These are phyloP conservation scores for Aspergillus leporis DNA, from an alignment of 495 filamentous ascomycete genomes.

Conservation along the genomic window DNA sequence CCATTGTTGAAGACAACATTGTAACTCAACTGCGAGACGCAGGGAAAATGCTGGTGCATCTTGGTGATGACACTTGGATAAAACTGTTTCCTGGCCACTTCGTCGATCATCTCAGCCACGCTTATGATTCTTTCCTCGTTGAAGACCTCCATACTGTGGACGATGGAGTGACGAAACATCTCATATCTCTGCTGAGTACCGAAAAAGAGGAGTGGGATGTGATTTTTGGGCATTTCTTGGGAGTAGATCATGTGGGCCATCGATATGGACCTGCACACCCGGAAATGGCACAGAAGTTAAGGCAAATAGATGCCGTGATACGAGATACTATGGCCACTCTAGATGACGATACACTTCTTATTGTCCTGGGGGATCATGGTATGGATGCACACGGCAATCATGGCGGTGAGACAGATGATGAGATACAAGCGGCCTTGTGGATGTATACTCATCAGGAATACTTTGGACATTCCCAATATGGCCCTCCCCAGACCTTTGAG, in stretches of 20 bases:
- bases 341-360: slow-evolving; percentile 82
- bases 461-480: background rate
- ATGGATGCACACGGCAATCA: slow-evolving; percentile 97
- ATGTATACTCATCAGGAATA: slow-evolving; percentile 68
- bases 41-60: slow-evolving; percentile 80
- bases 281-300: slow-evolving; percentile 83
- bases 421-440: slow-evolving; percentile 92
- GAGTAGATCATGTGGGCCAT: slow-evolving; percentile 95
- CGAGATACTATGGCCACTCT: slow-evolving; percentile 64
- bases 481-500: background rate
- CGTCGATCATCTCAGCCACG: slow-evolving; percentile 71
- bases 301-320: slow-evolving; percentile 83
- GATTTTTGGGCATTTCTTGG: slow-evolving; percentile 85
- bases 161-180: slow-evolving; percentile 84
- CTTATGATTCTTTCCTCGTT: slow-evolving; percentile 94
- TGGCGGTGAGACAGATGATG: slow-evolving; percentile 90
- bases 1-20: slow-evolving; percentile 93
- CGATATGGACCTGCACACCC: slow-evolving; percentile 89
- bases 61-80: slow-evolving; percentile 96
- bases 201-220: slow-evolving; percentile 79
- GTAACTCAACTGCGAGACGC: slow-evolving; percentile 74
- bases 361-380: slow-evolving; percentile 96
- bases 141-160: slow-evolving; percentile 96
- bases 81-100: slow-evolving; percentile 88
- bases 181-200: slow-evolving; percentile 73